Base-by-base conservation (phyloP, 2,329 filamentous ascomycete genomes). In the Lasiodiplodia citricola region DNA sequence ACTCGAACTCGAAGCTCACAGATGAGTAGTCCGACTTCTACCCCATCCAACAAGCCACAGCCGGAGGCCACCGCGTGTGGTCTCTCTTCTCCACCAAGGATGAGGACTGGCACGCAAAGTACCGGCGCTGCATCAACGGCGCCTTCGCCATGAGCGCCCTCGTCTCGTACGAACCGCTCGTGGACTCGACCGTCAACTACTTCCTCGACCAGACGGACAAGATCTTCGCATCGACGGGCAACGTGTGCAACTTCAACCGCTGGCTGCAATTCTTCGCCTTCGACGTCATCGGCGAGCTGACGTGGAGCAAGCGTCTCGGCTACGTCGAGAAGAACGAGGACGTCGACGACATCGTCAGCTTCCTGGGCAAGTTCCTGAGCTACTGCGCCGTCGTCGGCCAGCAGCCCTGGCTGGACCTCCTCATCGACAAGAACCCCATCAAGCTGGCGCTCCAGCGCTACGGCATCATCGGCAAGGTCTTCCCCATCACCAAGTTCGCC, bases 201-300 rank as follows among this genome's bases (percentile, higher is more conserved):
- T 95, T 94, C 77, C 85, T 95, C 54, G 79, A 82, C 68, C 80
- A 82, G 70, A 85, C 83, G 2, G 75, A 81, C 55, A 74, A 78
- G 25, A 73, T 81, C 38, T 86, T 81, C 72, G 79, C 80, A 11
- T 76, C 76, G 4, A 80, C 80, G 0, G 79, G 81, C 14, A 70
- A 72, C 35, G 79, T 79, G 28, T 92, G 89, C 74, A 87, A 92
- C 74, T 90, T 93, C 68, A 87, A 88, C 1, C 83, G 84, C 68
- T 94, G 92, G 92, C 81, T 94, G 68, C 92, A 94, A 74, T 94
- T 90, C 76, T 94, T 92, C 73, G 92, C 92, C 0, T 94, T 94
- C 74, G 92, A 94, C 75, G 91, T 94, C 16, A 93, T 93, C 70
- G 91, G 91, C 6, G 89, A 92, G 70, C 87, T 94, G 74, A 93